Evolutionary conservation across 2,329 filamentous ascomycete genomes (phyloP).

Genomic region (Bimuria novae-zelandiae): DNA sequence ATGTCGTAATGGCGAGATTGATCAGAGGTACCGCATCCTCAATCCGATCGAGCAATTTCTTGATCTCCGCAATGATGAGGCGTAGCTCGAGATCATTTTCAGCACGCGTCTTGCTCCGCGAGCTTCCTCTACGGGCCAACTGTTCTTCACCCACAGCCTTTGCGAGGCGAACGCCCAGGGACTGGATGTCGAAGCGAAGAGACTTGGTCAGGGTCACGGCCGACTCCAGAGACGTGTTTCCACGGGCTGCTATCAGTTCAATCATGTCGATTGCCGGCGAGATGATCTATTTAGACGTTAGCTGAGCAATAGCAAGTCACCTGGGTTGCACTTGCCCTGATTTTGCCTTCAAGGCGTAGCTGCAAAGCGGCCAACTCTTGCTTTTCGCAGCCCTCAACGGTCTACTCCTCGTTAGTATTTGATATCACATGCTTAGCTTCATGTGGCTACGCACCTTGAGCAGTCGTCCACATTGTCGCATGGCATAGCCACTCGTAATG

Average conservation of each 20-base stretch:
- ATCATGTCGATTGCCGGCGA: conserved; percentile 91
- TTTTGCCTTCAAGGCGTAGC: conserved; percentile 78
- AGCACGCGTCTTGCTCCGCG: conserved; percentile 55
- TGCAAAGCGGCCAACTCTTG: conserved; percentile 76
- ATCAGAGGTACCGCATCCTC: conserved; percentile 91
- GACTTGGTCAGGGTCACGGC: conserved; percentile 82
- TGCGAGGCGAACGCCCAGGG: conserved; percentile 75
- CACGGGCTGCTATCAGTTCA: conserved; percentile 79
- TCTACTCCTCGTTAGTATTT: conserved; percentile 32
- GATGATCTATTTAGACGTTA: conserved; percentile 66
- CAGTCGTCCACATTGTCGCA: conserved; percentile 78
- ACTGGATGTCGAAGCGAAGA: conserved; percentile 80
- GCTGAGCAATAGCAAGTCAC: too few species aligned
- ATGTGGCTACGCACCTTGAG: conserved; percentile 59
- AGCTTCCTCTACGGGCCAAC: conserved; percentile 49
- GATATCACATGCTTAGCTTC: background rate
- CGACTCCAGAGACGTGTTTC: conserved; percentile 82
- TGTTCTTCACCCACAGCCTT: conserved; percentile 70
- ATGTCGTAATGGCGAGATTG: conserved; percentile 91
- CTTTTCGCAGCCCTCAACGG: conserved; percentile 70
- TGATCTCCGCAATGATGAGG: conserved; percentile 75
- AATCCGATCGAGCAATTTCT: conserved; percentile 73
- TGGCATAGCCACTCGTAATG: conserved; percentile 82
- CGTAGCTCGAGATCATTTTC: conserved; percentile 68
- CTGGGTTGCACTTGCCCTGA: conserved; percentile 61